Evolutionary conservation across 2,329 filamentous ascomycete genomes (phyloP).

Genomic region (Trichoderma breve): DNA sequence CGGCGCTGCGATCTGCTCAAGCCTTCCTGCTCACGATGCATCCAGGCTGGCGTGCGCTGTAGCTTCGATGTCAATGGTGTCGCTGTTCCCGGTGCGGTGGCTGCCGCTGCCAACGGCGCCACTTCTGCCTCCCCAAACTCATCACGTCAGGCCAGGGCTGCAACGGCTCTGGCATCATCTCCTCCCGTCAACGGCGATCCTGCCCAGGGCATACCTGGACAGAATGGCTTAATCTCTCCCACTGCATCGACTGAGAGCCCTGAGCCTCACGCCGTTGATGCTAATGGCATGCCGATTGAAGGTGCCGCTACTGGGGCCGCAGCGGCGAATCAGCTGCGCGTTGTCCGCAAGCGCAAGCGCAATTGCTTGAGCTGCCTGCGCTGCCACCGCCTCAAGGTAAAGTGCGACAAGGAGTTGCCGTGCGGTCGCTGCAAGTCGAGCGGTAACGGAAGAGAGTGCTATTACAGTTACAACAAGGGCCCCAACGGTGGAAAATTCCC

Average conservation of each 20-base stretch:
- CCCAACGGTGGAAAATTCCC: conserved; percentile 37
- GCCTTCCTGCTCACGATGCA: conserved; percentile 36
- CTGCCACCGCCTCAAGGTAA: conserved; percentile 39
- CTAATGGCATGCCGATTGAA: conserved; percentile 14
- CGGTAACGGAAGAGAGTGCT: conserved; percentile 37
- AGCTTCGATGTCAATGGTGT: conserved; percentile 31
- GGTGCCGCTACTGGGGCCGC: background rate
- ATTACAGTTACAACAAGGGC: conserved; percentile 39
- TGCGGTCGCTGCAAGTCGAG: conserved; percentile 36
- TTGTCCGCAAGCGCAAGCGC: conserved; percentile 37
- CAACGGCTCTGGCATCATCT: background rate
- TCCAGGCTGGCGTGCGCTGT: conserved; percentile 35
- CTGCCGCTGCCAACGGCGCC: conserved; percentile 8
- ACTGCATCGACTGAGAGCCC: conserved; percentile 31
- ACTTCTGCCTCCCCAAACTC: conserved; percentile 1
- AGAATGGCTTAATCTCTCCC: conserved; percentile 32
- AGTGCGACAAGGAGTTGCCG: conserved; percentile 39
- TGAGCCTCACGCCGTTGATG: conserved; percentile 25
- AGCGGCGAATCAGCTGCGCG: conserved; percentile 23
- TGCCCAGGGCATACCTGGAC: background rate
- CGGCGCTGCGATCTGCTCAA: conserved; percentile 37
- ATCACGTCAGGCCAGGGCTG: conserved; percentile 3
- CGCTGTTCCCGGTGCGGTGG: conserved; percentile 21
- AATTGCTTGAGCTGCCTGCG: conserved; percentile 38
- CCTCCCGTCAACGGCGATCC: conserved; percentile 3